Conservation (phyloP, 2,329 filamentous ascomycete genomes). For the Trichoderma breve region DNA sequence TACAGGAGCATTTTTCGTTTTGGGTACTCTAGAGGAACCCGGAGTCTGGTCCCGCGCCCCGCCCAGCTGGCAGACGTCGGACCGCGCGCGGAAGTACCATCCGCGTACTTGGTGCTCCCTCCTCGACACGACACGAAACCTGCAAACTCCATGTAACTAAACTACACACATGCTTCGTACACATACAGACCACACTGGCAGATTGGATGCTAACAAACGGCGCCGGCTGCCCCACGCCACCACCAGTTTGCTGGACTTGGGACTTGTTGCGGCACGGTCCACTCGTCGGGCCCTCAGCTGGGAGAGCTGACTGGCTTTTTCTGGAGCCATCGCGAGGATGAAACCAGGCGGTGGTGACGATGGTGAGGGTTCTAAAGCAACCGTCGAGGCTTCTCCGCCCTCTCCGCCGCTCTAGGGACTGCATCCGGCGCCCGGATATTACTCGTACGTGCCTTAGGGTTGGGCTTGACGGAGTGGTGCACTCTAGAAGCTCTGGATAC, state of each 20-base stretch:
- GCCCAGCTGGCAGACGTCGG: background rate
- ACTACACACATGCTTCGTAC: background rate
- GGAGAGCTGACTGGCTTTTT: conserved; percentile 8
- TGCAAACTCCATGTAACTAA: background rate
- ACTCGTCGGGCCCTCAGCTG: conserved; percentile 16
- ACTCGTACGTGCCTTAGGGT: background rate
- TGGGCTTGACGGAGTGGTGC: background rate
- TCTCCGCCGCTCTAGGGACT: conserved; percentile 6
- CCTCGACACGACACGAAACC: background rate
- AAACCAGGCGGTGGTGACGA: conserved; percentile 1
- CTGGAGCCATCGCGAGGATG: background rate
- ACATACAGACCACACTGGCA: background rate
- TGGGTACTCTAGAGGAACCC: background rate
- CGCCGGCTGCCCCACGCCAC: conserved; percentile 15
- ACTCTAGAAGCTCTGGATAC: background rate
- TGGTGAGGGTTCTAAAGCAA: conserved; percentile 3
- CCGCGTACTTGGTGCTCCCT: background rate
- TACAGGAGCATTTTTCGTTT: background rate
- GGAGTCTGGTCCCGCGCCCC: background rate
- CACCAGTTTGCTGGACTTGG: background rate
- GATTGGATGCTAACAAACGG: background rate
- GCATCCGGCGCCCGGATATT: conserved; percentile 12
- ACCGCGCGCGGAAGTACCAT: background rate
- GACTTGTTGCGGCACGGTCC: conserved; percentile 9
- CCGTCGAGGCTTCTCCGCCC: background rate